Conservation (phyloP, 352 stramenopile genomes). For the Phytopythium kandeliae region DNA sequence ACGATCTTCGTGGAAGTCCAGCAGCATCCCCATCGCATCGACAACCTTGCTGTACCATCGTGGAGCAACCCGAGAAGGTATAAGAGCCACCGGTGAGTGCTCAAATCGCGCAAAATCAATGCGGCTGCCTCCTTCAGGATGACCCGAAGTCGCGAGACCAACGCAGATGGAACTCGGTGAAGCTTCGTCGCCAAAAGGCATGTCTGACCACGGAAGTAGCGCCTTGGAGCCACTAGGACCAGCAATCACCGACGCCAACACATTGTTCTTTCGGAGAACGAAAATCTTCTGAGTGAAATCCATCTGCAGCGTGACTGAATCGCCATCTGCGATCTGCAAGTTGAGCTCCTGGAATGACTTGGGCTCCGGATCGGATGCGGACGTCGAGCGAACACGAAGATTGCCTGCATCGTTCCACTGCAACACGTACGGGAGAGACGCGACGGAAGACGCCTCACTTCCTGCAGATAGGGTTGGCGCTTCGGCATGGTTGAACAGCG, state of each 20-base stretch:
- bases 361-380: not conserved
- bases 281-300: constrained; percentile 25
- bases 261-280: constrained; percentile 35
- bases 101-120: constrained; percentile 15
- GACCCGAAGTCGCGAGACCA: not conserved
- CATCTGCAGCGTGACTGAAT: constrained; percentile 35
- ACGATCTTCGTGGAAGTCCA: constrained; percentile 47
- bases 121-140: constrained; percentile 7
- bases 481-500: constrained; percentile 11
- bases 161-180: constrained; percentile 4
- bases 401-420: constrained; percentile 20
- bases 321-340: constrained; percentile 25
- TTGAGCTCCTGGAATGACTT: constrained; percentile 7
- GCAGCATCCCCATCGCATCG: constrained; percentile 44
- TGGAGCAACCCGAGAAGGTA: constrained; percentile 24
- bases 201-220: constrained; percentile 16
- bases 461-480: not conserved
- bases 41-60: constrained; percentile 61
- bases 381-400: constrained; percentile 9
- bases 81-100: constrained; percentile 28
- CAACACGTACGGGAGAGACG: constrained; percentile 5
- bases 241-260: constrained; percentile 14
- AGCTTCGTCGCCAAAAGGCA: not conserved
- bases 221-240: constrained; percentile 12
- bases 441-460: not conserved